Conservation (phyloP, 2,329 filamentous ascomycete genomes). For the Stachybotrys elegans region DNA sequence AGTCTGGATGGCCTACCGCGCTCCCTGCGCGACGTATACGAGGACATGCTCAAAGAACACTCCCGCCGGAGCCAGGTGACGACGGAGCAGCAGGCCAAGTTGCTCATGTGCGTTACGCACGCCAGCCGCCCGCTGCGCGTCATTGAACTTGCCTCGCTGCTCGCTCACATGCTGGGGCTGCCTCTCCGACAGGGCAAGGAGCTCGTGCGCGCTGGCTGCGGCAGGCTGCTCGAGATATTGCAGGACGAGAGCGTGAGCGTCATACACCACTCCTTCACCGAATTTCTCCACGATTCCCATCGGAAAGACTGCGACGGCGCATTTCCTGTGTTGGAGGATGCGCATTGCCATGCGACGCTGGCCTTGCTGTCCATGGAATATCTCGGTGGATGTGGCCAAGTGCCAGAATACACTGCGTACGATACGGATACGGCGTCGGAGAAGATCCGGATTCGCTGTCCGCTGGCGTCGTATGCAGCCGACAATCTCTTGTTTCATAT, state of each 20-base stretch:
- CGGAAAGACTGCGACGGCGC: neutral
- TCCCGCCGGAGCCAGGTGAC: conserved; percentile 21
- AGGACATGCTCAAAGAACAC: conserved; percentile 7
- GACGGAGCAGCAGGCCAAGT: conserved; percentile 25
- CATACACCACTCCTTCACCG: conserved; percentile 44
- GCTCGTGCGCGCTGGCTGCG: conserved; percentile 33
- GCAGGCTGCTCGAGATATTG: conserved; percentile 38
- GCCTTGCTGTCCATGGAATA: neutral
- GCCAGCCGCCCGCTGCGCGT: conserved; percentile 34
- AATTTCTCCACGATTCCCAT: conserved; percentile 28
- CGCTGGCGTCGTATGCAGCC: too few species aligned
- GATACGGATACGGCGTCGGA: neutral
- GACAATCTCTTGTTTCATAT: too few species aligned
- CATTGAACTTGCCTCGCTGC: conserved; percentile 30
- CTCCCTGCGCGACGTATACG: conserved; percentile 8
- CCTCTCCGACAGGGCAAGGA: conserved; percentile 26
- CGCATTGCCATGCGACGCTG: neutral
- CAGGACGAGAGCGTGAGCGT: conserved; percentile 39
- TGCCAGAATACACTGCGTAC: neutral
- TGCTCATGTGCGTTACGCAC: conserved; percentile 37
- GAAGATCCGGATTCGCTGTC: neutral
- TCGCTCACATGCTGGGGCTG: neutral
- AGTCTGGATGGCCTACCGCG: conserved; percentile 5
- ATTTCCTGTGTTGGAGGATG: neutral
- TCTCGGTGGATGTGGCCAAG: neutral